These are phyloP conservation scores for Hymenoscyphus scutula DNA, from an alignment of 2,329 filamentous ascomycete species.

Conservation along the genomic window DNA sequence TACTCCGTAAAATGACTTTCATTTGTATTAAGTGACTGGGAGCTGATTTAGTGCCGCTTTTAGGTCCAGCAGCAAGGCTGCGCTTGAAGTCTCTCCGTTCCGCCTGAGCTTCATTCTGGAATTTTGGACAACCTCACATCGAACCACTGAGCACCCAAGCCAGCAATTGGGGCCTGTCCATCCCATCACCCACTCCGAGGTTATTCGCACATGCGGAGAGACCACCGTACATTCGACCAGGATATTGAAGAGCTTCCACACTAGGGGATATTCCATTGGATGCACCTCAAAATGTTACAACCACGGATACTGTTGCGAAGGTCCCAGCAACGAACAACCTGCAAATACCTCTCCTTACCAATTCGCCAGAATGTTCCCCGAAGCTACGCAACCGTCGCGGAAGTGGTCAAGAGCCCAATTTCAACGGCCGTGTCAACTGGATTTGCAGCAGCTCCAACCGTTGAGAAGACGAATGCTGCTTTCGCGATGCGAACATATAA, in stretches of 20 bases:
- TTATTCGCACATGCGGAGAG: not conserved
- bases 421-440: constrained; percentile 38
- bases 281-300: constrained; percentile 55
- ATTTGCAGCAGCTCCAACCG: constrained; percentile 46
- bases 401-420: constrained; percentile 39
- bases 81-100: not conserved
- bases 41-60: too few species aligned
- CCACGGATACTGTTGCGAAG: constrained; percentile 56
- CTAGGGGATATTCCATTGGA: constrained; percentile 22
- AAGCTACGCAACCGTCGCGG: constrained; percentile 49
- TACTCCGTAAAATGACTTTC: too few species aligned
- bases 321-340: constrained; percentile 42
- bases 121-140: constrained; percentile 7
- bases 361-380: constrained; percentile 45
- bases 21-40: too few species aligned
- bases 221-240: constrained; percentile 10
- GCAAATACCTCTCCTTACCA: constrained; percentile 42
- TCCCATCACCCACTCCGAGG: not conserved
- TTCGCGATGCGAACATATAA: constrained; percentile 76
- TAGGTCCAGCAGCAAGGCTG: not conserved
- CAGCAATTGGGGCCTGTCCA: not conserved
- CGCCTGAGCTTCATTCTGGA: constrained; percentile 2
- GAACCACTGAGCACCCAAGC: not conserved
- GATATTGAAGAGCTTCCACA: not conserved
- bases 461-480: constrained; percentile 39